Evolutionary conservation across 2,329 filamentous ascomycete genomes (phyloP).

Genomic region (Neofusicoccum laricinum): DNA sequence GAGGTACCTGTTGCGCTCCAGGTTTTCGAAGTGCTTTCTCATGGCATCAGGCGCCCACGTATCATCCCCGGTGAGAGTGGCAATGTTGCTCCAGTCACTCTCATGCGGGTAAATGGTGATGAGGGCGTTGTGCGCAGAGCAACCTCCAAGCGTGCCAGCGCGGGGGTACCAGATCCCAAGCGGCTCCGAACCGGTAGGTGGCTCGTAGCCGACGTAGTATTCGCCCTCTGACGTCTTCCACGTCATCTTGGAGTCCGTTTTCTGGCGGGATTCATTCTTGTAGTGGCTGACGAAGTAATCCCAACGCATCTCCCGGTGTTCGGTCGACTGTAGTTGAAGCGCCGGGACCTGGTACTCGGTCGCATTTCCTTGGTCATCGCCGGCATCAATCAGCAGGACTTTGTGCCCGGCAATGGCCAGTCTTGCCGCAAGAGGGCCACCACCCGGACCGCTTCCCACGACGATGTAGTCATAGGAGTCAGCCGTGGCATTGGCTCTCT

Average conservation of each 20-base stretch:
- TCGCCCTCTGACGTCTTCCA: slow-evolving; percentile 52
- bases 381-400: slow-evolving; percentile 59
- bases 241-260: slow-evolving; percentile 58
- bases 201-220: slow-evolving; percentile 53
- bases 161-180: slow-evolving; percentile 59
- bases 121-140: slow-evolving; percentile 60
- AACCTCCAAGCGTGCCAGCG: slow-evolving; percentile 56
- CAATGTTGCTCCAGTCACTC: slow-evolving; percentile 59
- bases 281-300: slow-evolving; percentile 65
- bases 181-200: slow-evolving; percentile 50
- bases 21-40: slow-evolving; percentile 52
- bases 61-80: slow-evolving; percentile 56
- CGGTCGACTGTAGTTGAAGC: slow-evolving; percentile 53
- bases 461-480: slow-evolving; percentile 59
- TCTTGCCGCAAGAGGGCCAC: slow-evolving; percentile 57
- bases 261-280: slow-evolving; percentile 51
- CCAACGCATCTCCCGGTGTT: slow-evolving; percentile 58
- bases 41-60: slow-evolving; percentile 59
- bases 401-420: slow-evolving; percentile 58
- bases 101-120: slow-evolving; percentile 57
- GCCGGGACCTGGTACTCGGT: slow-evolving; percentile 52
- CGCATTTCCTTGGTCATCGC: slow-evolving; percentile 54
- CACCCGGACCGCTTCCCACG: slow-evolving; percentile 59
- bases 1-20: slow-evolving; percentile 57
- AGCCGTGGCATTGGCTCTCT: neutral